Percentiles rank a stretch among this genome's conserved stretches.
Conservation (phyloP, 2,329 filamentous ascomycete genomes). For the Thyridium curvatum region DNA sequence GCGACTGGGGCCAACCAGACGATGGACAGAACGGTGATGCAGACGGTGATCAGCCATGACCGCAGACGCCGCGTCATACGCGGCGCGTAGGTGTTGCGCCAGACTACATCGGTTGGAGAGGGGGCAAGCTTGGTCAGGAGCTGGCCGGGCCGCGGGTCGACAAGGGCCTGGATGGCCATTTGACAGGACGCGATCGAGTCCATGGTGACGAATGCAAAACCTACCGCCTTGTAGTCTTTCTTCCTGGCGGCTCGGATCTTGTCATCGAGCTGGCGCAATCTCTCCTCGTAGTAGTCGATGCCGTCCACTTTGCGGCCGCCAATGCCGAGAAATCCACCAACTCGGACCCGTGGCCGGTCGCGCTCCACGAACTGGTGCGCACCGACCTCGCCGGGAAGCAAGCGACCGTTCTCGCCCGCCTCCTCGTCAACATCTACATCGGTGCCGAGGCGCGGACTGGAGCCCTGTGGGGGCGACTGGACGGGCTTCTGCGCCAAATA, state of each 20-base stretch:
- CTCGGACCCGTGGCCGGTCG: slow-evolving; percentile 58
- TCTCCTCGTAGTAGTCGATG: slow-evolving; percentile 90
- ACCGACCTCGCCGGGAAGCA: slow-evolving; percentile 42
- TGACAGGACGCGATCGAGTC: slow-evolving; percentile 88
- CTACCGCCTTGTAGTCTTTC: slow-evolving; percentile 70
- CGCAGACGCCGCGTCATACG: slow-evolving; percentile 67
- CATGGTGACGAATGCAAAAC: slow-evolving; percentile 95
- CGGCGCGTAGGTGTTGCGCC: slow-evolving; percentile 85
- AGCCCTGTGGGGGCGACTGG: slow-evolving; percentile 17
- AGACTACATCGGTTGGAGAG: slow-evolving; percentile 86
- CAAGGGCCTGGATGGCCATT: slow-evolving; percentile 91
- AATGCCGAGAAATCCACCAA: slow-evolving; percentile 72
- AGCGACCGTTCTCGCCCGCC: slow-evolving; percentile 50
- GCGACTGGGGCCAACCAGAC: slow-evolving; percentile 84
- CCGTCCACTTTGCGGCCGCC: slow-evolving; percentile 73
- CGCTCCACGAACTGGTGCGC: slow-evolving; percentile 36
- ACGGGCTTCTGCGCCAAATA: slow-evolving; percentile 54
- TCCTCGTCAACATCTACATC: slow-evolving; percentile 31
- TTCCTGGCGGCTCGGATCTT: slow-evolving; percentile 63
- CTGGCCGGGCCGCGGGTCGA: slow-evolving; percentile 83
- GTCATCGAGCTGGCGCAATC: slow-evolving; percentile 71
- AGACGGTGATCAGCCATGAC: slow-evolving; percentile 76
- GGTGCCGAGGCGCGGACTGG: slow-evolving; percentile 9
- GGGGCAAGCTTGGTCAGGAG: slow-evolving; percentile 82
- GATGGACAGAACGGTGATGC: slow-evolving; percentile 77